Evolutionary conservation across 768 basidiomycete genomes (phyloP).

Genomic region (Xerocomus spinulosus): DNA sequence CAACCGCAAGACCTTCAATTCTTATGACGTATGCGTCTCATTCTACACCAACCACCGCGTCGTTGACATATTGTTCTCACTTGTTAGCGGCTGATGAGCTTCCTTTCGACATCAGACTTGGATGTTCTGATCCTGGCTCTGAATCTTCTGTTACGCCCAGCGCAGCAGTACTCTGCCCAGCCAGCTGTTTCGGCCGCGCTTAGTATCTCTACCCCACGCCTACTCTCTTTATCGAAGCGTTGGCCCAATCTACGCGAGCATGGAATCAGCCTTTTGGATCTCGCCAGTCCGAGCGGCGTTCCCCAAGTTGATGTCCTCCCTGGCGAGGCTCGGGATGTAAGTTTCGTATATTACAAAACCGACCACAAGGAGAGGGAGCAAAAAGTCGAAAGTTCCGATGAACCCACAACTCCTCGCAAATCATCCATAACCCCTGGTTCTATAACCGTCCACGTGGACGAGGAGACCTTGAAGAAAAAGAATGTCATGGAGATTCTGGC

Average conservation of each 20-base stretch:
- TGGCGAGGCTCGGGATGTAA: slow-evolving; percentile 69
- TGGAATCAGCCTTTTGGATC: slow-evolving; percentile 69
- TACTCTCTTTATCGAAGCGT: slow-evolving; percentile 78
- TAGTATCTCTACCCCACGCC: slow-evolving; percentile 75
- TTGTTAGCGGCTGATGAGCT: slow-evolving; percentile 77
- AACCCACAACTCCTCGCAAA: slow-evolving; percentile 50
- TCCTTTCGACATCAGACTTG: slow-evolving; percentile 84
- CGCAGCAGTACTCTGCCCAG: slow-evolving; percentile 91
- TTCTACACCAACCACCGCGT: not conserved
- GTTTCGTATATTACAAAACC: slow-evolving; percentile 76
- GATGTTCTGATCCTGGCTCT: slow-evolving; percentile 82
- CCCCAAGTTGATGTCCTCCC: slow-evolving; percentile 60
- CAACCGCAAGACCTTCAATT: slow-evolving; percentile 92
- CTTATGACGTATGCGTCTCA: slow-evolving; percentile 82
- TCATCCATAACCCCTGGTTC: slow-evolving; percentile 42
- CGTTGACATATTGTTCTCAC: slow-evolving; percentile 7
- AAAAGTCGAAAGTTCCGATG: slow-evolving; percentile 41
- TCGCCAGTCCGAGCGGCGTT: slow-evolving; percentile 53
- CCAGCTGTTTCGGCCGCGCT: slow-evolving; percentile 78
- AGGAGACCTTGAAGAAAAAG: slow-evolving; percentile 55
- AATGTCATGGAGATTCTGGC: slow-evolving; percentile 73
- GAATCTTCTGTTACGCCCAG: slow-evolving; percentile 83
- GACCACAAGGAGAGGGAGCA: slow-evolving; percentile 46
- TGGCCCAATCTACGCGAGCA: slow-evolving; percentile 83
- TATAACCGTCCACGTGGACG: slow-evolving; percentile 57